phyloP scores from a whole-genome alignment of 23 red algal genomes.

The Gracilariopsis chorda region DNA sequence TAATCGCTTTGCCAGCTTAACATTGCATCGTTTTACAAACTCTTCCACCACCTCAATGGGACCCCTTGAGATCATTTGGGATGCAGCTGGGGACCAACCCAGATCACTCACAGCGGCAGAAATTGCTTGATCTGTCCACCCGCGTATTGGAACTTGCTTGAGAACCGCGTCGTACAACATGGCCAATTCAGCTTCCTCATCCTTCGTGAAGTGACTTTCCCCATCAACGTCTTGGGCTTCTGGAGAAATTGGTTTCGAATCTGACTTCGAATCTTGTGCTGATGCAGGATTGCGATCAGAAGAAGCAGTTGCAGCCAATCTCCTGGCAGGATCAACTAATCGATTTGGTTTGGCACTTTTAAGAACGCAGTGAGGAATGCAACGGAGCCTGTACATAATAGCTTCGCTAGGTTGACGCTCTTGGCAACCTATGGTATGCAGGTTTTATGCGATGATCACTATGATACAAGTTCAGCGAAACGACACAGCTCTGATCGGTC shows the following conservation, averaged over 20 bases:
- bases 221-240: background rate
- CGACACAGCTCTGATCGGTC: too few relatives aligned
- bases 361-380: background rate
- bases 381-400: background rate
- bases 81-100: constrained; percentile 49
- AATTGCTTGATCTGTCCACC: constrained; percentile 39
- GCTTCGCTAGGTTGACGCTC: too few relatives aligned
- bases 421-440: too few relatives aligned
- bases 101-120: constrained; percentile 20
- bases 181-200: background rate
- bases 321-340: background rate
- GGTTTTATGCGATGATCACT: too few relatives aligned
- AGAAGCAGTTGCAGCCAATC: background rate
- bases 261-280: background rate
- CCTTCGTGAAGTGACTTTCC: background rate
- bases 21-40: constrained; percentile 15
- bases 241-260: background rate
- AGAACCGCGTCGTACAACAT: constrained; percentile 22
- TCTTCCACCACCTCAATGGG: constrained; percentile 30
- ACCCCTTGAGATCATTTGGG: constrained; percentile 33
- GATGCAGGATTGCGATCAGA: background rate
- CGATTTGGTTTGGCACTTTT: background rate
- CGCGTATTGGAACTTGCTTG: constrained; percentile 17
- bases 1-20: background rate
- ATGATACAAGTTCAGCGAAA: too few relatives aligned